These are phyloP conservation scores for Phialocephala subalpina DNA, from an alignment of 2,329 filamentous ascomycete genomes.

Conservation along the genomic window DNA sequence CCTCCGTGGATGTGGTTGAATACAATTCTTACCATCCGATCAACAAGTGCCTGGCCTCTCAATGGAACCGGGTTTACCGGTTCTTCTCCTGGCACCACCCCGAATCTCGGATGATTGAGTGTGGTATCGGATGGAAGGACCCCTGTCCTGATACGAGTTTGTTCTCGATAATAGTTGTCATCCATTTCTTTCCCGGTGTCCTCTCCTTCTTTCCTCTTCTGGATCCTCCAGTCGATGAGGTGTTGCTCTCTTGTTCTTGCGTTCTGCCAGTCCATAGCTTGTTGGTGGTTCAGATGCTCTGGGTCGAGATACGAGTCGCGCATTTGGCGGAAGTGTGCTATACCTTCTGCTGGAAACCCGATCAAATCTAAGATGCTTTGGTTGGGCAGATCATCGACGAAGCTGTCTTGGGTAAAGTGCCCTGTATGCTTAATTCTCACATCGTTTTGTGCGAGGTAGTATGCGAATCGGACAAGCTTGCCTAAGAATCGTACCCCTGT, in stretches of 20 bases:
- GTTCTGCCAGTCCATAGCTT: background rate
- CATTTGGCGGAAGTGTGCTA: background rate
- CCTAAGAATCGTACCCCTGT: slow-evolving; percentile 20
- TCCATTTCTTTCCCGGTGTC: background rate
- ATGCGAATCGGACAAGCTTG: slow-evolving; percentile 12
- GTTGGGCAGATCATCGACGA: background rate
- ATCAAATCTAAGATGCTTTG: slow-evolving; percentile 13
- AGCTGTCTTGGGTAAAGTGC: background rate
- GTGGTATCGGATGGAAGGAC: too few species aligned
- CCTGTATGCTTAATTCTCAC: slow-evolving; percentile 4
- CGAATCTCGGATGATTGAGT: background rate
- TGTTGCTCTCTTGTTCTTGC: background rate
- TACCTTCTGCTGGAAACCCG: background rate
- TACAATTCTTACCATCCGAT: background rate
- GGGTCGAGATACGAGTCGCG: background rate
- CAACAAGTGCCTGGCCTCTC: background rate
- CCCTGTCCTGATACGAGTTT: background rate
- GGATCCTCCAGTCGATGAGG: background rate
- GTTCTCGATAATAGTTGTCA: background rate
- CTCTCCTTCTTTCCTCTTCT: background rate
- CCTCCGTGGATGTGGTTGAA: background rate
- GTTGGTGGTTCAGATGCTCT: background rate
- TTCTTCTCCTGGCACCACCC: background rate
- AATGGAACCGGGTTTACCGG: background rate
- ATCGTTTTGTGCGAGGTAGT: background rate